These are phyloP conservation scores for Copromyces sp. DNA, from an alignment of 495 filamentous ascomycete species.

Conservation along the genomic window DNA sequence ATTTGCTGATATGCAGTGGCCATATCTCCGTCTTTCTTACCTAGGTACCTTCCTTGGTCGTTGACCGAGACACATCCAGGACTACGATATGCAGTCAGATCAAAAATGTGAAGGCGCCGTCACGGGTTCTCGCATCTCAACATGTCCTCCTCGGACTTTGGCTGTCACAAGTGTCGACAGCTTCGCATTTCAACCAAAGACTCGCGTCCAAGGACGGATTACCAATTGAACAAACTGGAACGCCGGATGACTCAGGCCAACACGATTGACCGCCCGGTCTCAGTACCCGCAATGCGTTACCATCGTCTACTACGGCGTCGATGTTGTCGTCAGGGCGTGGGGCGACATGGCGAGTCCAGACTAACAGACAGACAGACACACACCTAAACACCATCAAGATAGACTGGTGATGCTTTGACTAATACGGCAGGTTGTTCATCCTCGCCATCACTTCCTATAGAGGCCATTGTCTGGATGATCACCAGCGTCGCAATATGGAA, in stretches of 20 bases:
- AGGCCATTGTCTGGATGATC: neutral
- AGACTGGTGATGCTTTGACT: neutral
- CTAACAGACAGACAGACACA: neutral
- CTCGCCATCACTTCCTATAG: neutral
- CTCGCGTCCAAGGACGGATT: neutral
- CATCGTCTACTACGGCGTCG: neutral
- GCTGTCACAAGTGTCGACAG: neutral
- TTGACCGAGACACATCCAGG: neutral
- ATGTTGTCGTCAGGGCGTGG: neutral
- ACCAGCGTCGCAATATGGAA: neutral
- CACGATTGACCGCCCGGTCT: neutral
- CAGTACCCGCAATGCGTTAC: neutral
- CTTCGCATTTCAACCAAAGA: neutral
- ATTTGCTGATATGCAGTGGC: neutral
- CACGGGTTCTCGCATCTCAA: neutral
- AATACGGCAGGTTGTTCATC: neutral
- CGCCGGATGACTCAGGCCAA: neutral
- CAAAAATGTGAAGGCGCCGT: neutral
- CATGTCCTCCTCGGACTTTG: neutral
- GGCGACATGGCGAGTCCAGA: neutral
- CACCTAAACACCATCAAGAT: neutral
- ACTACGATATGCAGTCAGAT: neutral
- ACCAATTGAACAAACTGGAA: neutral
- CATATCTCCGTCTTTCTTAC: neutral
- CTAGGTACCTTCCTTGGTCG: neutral